Base-by-base conservation (phyloP, 495 filamentous ascomycete genomes). In the Aspergillus ellipticus region DNA sequence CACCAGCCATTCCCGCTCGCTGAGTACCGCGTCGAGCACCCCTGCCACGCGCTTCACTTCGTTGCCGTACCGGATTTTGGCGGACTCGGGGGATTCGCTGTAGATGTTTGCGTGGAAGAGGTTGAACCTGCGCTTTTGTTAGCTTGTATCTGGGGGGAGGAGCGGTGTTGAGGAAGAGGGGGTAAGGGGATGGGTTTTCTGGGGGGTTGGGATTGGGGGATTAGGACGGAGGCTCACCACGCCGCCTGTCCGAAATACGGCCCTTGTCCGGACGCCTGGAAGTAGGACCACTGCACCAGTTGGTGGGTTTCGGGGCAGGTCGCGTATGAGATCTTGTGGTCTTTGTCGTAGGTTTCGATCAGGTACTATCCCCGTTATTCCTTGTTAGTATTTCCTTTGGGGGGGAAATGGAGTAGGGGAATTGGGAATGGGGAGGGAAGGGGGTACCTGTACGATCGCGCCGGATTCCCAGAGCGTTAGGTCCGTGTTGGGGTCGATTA, bases 381-480 rank as follows among this genome's bases (percentile, higher is more conserved):
- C 24, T 28, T 28, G 35, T 39, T 39, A 39, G 35, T 9, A 5
- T 3, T 39, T 28, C 24, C 4, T 28, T 28, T n/a, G n/a, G n/a
- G n/a, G n/a, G n/a, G n/a, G n/a, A n/a, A n/a, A n/a, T n/a, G n/a
- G n/a, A n/a, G n/a, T n/a, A n/a, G 24, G 24, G 24, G 35, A 15
- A 2, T 9, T 15, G 6, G n/a, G 13, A 13, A n/a, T 0, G n/a
- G 11, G 35, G 35, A 3, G 35, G 35, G 11, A n/a, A 13, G 35
- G 13, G 5, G 4, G 11, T 39, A n/a, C 35, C 35, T 82, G 65
- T 56, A 87, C 54, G 65, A 86, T 86, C 22, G 86, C 85, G 54
- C 83, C 85, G 8, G 79, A 82, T 58, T 87, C 85, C 81, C 82
- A 87, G 7, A 88, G 62, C 0, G 68, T 82, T 53, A 86, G 59